These are phyloP conservation scores for Jaenimonas drosophilae DNA, from an alignment of 208 protist genomes.

Conservation along the genomic window DNA sequence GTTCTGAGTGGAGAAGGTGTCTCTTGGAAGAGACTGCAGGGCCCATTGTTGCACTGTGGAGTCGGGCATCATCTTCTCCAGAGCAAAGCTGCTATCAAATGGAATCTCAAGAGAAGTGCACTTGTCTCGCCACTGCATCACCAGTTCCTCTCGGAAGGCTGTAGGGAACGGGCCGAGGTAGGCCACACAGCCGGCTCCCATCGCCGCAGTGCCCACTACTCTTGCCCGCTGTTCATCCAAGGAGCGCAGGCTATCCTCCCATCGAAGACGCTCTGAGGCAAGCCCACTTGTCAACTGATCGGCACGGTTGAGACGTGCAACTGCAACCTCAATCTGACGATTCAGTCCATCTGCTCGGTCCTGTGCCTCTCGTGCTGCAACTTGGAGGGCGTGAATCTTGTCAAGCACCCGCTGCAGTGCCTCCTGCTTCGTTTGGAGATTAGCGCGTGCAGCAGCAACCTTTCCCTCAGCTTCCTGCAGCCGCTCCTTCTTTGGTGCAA, in stretches of 20 bases:
- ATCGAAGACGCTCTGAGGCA: conserved; percentile 71
- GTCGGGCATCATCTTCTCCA: conserved; percentile 82
- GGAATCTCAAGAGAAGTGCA: conserved; percentile 47
- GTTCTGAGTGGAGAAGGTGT: conserved; percentile 90
- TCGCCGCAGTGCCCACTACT: conserved; percentile 68
- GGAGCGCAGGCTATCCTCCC: conserved; percentile 42
- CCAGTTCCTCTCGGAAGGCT: conserved; percentile 62
- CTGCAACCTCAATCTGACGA: conserved; percentile 77
- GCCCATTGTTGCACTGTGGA: conserved; percentile 90
- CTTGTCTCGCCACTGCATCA: conserved; percentile 47
- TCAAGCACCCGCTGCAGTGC: conserved; percentile 67
- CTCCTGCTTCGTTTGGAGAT: conserved; percentile 55
- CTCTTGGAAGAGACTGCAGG: conserved; percentile 89
- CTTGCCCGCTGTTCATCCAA: conserved; percentile 47
- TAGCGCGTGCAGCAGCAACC: conserved; percentile 43
- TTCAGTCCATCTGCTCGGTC: conserved; percentile 80
- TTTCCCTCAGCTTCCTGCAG: conserved; percentile 71
- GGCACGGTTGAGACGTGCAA: conserved; percentile 64
- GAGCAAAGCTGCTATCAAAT: conserved; percentile 60
- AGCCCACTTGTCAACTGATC: conserved; percentile 85
- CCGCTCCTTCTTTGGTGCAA: conserved; percentile 81
- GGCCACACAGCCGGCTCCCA: conserved; percentile 82
- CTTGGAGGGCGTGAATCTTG: conserved; percentile 60
- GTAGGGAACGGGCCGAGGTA: conserved; percentile 87
- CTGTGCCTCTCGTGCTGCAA: conserved; percentile 57